Evolutionary conservation across 768 basidiomycete genomes (phyloP).

Genomic region (Tulasnella calospora): DNA sequence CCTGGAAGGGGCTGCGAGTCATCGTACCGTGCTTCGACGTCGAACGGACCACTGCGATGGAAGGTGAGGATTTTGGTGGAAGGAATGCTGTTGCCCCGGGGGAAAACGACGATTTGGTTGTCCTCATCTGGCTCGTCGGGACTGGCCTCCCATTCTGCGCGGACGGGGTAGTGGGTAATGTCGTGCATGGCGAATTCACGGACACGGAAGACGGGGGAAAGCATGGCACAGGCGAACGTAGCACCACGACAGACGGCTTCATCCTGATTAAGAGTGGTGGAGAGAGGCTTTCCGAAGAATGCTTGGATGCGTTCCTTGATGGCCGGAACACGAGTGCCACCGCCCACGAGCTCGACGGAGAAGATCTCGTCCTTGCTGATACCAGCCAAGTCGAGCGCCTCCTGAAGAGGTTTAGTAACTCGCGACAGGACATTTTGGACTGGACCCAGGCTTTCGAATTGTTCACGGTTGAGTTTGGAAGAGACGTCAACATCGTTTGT

Average conservation of each 20-base stretch:
- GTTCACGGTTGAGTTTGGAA: constrained; percentile 76
- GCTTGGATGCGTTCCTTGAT: constrained; percentile 82
- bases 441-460: constrained; percentile 61
- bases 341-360: constrained; percentile 88
- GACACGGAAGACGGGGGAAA: constrained; percentile 96
- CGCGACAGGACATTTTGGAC: constrained; percentile 70
- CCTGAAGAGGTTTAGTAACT: constrained; percentile 68
- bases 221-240: constrained; percentile 94
- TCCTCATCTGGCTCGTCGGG: constrained; percentile 72
- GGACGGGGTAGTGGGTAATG: constrained; percentile 82
- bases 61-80: constrained; percentile 95
- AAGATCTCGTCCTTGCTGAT: constrained; percentile 81
- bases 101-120: constrained; percentile 87
- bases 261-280: constrained; percentile 93
- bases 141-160: constrained; percentile 76
- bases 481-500: constrained; percentile 93
- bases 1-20: constrained; percentile 63
- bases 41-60: constrained; percentile 84
- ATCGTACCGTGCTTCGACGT: constrained; percentile 79
- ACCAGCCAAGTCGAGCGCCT: constrained; percentile 75
- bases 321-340: constrained; percentile 86
- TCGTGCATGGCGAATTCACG: constrained; percentile 90
- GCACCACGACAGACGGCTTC: constrained; percentile 95
- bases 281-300: constrained; percentile 82
- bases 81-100: constrained; percentile 75